Percentiles rank a stretch among this genome's conserved stretches.
Evolutionary conservation across 208 protist genomes (phyloP).

Genomic region (Wallacemonas sp.): DNA sequence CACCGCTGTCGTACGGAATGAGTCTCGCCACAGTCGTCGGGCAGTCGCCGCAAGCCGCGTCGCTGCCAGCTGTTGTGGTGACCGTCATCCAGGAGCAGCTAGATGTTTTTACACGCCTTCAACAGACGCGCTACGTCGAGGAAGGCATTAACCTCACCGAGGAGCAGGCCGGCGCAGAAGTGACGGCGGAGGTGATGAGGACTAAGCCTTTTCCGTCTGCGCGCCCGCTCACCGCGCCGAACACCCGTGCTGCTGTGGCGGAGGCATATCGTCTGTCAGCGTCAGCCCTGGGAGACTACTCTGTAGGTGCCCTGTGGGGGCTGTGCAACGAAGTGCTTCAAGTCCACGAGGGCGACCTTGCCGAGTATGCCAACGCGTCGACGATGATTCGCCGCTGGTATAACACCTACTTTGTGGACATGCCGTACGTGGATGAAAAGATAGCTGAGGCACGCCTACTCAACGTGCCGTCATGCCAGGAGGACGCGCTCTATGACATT

Average conservation of each 20-base stretch:
- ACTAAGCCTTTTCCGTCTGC: neutral
- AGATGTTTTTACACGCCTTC: slow-evolving; percentile 1
- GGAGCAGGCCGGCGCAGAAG: neutral
- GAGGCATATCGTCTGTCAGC: slow-evolving; percentile 23
- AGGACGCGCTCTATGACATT: slow-evolving; percentile 33
- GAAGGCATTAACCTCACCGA: slow-evolving; percentile 4
- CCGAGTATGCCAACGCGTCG: slow-evolving; percentile 41
- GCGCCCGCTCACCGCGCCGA: neutral
- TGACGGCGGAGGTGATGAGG: slow-evolving; percentile 10
- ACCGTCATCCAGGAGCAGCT: slow-evolving; percentile 2
- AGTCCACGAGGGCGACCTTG: slow-evolving; percentile 36
- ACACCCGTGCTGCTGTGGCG: slow-evolving; percentile 22
- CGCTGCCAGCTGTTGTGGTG: slow-evolving; percentile 1
- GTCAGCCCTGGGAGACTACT: slow-evolving; percentile 16
- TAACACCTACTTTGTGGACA: slow-evolving; percentile 25
- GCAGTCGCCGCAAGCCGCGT: neutral
- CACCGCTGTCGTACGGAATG: too few relatives aligned
- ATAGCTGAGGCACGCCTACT: slow-evolving; percentile 18
- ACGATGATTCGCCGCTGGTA: slow-evolving; percentile 58
- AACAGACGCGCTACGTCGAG: slow-evolving; percentile 8
- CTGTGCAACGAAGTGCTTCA: slow-evolving; percentile 32
- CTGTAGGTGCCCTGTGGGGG: slow-evolving; percentile 41
- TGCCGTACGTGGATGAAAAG: slow-evolving; percentile 27
- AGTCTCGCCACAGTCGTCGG: neutral
- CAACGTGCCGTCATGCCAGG: neutral